phyloP scores from a whole-genome alignment of 345 rosid genomes.

The Rhizophora mangle region DNA sequence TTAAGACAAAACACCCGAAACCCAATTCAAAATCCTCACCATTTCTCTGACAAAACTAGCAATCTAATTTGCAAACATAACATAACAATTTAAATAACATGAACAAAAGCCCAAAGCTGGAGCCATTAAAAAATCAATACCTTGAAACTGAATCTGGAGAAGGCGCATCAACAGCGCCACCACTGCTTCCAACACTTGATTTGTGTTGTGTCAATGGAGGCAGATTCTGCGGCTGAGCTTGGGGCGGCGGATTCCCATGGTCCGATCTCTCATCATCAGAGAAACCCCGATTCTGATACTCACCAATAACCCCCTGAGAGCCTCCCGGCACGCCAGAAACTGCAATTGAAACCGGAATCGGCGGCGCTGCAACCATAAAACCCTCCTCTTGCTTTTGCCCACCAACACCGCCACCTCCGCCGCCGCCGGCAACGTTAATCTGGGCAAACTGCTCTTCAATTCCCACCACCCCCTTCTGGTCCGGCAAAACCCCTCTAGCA shows the following conservation, averaged over 20 bases:
- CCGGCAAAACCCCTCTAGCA: constrained; percentile 32
- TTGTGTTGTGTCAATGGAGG: constrained; percentile 53
- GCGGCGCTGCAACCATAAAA: constrained; percentile 50
- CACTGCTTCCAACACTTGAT: constrained; percentile 34
- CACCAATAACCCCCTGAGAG: constrained; percentile 35
- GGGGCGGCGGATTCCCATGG: constrained; percentile 52
- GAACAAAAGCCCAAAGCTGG: neutral
- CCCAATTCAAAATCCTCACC: constrained; percentile 29
- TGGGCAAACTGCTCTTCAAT: constrained; percentile 83
- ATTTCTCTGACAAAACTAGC: neutral
- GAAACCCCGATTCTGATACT: constrained; percentile 46
- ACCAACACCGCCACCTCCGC: constrained; percentile 11
- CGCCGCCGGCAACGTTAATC: constrained; percentile 38
- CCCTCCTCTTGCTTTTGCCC: constrained; percentile 49
- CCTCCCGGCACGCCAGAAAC: constrained; percentile 41
- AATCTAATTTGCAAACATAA: neutral
- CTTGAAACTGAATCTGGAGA: constrained; percentile 95
- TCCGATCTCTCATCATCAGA: constrained; percentile 97
- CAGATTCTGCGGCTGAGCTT: constrained; percentile 42
- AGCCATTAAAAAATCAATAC: constrained; percentile 30
- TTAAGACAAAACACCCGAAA: constrained; percentile 25
- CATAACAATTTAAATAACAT: neutral
- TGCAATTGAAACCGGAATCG: constrained; percentile 40
- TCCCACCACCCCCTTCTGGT: constrained; percentile 53
- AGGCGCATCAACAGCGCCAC: constrained; percentile 42